Evolutionary conservation across 345 rosid species (phyloP), one percentile per base, ranked within the genome.

Genomic region (Ailanthus altissimus): DNA sequence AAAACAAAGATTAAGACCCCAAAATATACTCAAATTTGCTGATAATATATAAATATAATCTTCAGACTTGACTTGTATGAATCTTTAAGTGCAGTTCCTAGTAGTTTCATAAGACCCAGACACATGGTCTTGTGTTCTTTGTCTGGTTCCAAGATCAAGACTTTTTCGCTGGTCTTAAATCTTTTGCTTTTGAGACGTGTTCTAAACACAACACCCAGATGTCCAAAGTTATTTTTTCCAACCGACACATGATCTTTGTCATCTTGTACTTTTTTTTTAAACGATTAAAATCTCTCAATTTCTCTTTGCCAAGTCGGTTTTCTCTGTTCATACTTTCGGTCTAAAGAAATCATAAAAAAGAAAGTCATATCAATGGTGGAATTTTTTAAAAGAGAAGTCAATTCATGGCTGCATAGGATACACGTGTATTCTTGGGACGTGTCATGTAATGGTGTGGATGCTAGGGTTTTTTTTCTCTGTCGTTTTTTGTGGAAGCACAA

Each of bases 71-170:
- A 13, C 3, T 45, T 20, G 8, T 20, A 25, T 28, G 2, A 38
- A 43, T 63, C 26, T 63, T 50, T 5, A 73, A 73, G 53, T 58
- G 42, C 18, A 54, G 67, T 67, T 62, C 77, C 63, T 15, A 49
- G 83, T 58, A 74, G 81, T 71, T 79, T 79, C 79, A 57, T 58
- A 46, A 57, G 54, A 79, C 40, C 11, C 3, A 20, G 72, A 70
- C 65, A 47, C 66, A 45, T 69, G 32, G 76, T 77, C 70, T 10
- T 69, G 2, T 18, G 57, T 16, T 10, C 15, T 1, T n/a, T 58
- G 70, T 59, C 21, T 21, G 70, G 54, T 43, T 66, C 57, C 14
- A n/a, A 12, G 3, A 21, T 32, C 3, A 2, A 60, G 26, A 47
- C 28, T 0, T 63, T n/a, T 74, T 53, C n/a, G n/a, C 5, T 8